Evolutionary conservation across 345 rosid species (phyloP).

Genomic region (Capsella bursapastoris): DNA sequence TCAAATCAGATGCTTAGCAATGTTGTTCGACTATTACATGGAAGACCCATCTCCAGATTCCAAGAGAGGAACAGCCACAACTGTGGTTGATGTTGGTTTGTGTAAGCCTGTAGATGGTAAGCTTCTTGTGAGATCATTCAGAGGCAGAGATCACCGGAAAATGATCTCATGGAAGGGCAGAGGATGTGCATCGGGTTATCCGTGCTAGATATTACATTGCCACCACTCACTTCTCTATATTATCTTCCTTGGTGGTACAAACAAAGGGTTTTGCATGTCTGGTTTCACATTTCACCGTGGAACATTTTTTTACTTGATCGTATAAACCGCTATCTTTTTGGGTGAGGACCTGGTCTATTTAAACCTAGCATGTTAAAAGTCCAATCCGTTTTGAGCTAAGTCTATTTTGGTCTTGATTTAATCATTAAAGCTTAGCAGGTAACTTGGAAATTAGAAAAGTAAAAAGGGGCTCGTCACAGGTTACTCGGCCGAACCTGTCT

Average conservation of each 20-base stretch:
- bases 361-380: no score
- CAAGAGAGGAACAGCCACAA: constrained; percentile 58
- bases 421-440: no score
- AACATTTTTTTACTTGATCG: background rate
- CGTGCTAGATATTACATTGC: constrained; percentile 33
- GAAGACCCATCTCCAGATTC: constrained; percentile 62
- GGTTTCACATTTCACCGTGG: background rate
- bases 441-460: no score
- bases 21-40: constrained; percentile 79
- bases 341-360: background rate
- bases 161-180: constrained; percentile 89
- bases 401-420: background rate
- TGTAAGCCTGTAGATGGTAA: constrained; percentile 76
- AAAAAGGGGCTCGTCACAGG: no score
- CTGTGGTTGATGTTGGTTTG: constrained; percentile 75
- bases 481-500: no score
- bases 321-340: background rate
- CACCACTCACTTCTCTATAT: background rate
- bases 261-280: background rate
- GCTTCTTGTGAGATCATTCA: constrained; percentile 77
- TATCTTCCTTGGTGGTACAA: background rate
- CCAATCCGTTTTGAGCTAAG: no score
- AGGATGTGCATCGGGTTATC: constrained; percentile 58
- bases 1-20: constrained; percentile 76
- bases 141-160: constrained; percentile 91